phyloP scores from a whole-genome alignment of 2,329 filamentous ascomycete species.

The Ophiostoma ulmi region DNA sequence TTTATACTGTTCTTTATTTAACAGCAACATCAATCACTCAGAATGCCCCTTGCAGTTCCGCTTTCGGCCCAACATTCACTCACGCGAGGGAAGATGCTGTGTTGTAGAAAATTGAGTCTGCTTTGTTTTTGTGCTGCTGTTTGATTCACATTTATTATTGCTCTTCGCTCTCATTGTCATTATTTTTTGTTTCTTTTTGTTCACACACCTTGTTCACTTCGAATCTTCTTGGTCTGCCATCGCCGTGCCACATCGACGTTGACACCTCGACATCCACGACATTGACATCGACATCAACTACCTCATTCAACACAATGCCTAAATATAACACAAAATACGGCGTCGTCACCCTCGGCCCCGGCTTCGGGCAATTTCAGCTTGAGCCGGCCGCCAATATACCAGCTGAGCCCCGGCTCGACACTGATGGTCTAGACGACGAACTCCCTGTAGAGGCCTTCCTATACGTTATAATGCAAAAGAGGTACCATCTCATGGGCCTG shows the following conservation, averaged over 20 bases:
- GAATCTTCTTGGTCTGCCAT: no score
- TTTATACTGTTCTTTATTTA: neutral
- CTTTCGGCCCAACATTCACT: neutral
- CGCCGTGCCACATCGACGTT: no score
- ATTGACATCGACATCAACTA: no score
- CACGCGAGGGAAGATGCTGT: neutral
- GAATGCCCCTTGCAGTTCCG: no score
- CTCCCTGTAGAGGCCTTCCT: slow-evolving; percentile 2
- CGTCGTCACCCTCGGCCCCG: neutral
- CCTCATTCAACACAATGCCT: neutral
- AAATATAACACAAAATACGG: neutral
- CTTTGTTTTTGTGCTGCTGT: no score
- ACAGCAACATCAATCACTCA: neutral
- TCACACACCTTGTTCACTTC: neutral
- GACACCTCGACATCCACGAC: no score
- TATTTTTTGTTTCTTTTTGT: neutral
- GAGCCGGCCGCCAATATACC: neutral
- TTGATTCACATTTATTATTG: neutral
- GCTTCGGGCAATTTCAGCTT: neutral
- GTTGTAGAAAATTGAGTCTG: no score
- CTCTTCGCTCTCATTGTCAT: neutral
- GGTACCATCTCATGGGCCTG: neutral
- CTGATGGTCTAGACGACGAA: neutral
- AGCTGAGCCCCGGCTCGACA: no score
- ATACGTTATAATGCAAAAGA: slow-evolving; percentile 2